phyloP scores from a whole-genome alignment of 768 basidiomycete genomes.

The Termitomyces bulborhizus region DNA sequence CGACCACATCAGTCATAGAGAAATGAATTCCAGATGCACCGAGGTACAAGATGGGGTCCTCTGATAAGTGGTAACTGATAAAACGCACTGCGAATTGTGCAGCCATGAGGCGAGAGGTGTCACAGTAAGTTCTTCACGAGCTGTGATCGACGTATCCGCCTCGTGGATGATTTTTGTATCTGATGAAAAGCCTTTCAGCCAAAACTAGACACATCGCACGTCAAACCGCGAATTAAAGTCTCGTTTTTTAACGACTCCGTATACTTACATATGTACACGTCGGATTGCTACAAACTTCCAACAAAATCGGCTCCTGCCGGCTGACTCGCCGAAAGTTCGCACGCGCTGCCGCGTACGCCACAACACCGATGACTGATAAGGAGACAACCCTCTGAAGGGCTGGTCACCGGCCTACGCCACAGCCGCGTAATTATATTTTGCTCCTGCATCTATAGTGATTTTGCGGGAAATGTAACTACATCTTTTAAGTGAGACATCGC shows the following conservation, averaged over 20 bases:
- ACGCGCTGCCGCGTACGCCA: too few relatives aligned
- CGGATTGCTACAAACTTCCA: too few relatives aligned
- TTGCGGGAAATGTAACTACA: too few relatives aligned
- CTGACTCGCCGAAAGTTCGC: not conserved
- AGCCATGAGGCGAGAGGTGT: not conserved
- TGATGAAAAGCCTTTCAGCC: not conserved
- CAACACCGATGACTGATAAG: too few relatives aligned
- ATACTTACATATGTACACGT: too few relatives aligned
- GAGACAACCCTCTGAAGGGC: too few relatives aligned
- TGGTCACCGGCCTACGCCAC: too few relatives aligned
- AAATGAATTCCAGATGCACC: not conserved
- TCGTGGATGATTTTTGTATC: not conserved
- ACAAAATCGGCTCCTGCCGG: not conserved
- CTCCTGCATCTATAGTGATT: too few relatives aligned
- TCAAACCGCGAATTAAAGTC: not conserved
- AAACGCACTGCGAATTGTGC: not conserved
- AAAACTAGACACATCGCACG: not conserved
- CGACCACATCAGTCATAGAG: not conserved
- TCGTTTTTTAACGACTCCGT: not conserved
- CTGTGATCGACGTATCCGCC: slow-evolving; percentile 1
- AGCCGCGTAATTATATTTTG: too few relatives aligned
- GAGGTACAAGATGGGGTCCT: not conserved
- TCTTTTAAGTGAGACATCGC: too few relatives aligned
- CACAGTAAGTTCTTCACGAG: not conserved
- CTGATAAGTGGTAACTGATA: too few relatives aligned